A percentile compares a stretch with the other conserved stretches of the same genome.
Conservation (phyloP, 169 alveolate species). For the Ophryocystis elektroscirrha region DNA sequence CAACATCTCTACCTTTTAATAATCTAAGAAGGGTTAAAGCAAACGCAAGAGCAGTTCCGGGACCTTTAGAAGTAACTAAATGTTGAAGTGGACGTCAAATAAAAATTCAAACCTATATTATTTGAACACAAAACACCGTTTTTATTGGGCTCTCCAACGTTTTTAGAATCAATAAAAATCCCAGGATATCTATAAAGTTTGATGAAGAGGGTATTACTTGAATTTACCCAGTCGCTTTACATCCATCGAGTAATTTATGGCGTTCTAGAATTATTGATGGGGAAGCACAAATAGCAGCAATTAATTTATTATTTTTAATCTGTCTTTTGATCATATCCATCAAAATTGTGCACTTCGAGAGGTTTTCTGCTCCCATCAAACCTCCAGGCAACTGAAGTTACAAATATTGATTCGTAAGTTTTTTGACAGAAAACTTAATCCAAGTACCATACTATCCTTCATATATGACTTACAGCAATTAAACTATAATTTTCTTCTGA, state of each 20-base stretch:
- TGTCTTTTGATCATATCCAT: slow-evolving; percentile 26
- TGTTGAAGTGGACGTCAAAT: not conserved
- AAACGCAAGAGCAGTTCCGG: slow-evolving; percentile 38
- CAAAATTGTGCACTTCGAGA: slow-evolving; percentile 24
- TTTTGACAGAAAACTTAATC: no score
- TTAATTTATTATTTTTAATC: slow-evolving; percentile 19
- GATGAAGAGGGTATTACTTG: slow-evolving; percentile 2
- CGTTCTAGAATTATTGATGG: slow-evolving; percentile 38
- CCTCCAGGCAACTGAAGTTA: not conserved
- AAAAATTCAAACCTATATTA: not conserved
- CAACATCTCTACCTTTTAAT: no score
- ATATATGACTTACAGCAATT: no score
- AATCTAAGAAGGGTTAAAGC: no score
- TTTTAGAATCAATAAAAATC: not conserved
- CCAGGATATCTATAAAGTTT: not conserved
- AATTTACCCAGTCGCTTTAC: slow-evolving; percentile 40
- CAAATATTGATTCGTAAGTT: no score
- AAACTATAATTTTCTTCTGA: no score
- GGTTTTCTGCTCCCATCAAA: slow-evolving; percentile 6
- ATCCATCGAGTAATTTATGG: slow-evolving; percentile 35
- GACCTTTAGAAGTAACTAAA: slow-evolving; percentile 36
- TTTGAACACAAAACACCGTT: not conserved
- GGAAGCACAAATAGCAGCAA: slow-evolving; percentile 48
- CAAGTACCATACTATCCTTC: no score
- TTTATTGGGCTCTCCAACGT: not conserved